phyloP scores from a whole-genome alignment of 345 rosid species.

The Barbarea vulgaris region DNA sequence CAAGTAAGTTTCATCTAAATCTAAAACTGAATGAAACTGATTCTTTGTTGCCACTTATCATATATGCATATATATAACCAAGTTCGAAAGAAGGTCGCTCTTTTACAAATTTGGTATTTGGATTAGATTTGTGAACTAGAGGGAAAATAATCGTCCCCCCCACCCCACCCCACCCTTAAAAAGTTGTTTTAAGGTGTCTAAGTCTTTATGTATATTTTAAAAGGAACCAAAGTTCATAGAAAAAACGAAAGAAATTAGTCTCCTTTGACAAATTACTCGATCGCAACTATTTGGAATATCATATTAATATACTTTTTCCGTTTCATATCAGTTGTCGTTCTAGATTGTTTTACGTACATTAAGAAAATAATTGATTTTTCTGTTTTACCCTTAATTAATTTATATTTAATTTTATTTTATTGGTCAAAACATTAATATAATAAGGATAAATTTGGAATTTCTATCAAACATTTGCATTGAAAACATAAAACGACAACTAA shows the following conservation, averaged over 20 bases:
- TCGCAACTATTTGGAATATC: neutral
- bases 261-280: neutral
- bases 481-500: too few relatives aligned
- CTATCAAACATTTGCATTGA: too few relatives aligned
- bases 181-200: neutral
- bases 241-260: neutral
- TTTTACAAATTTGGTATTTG: slow-evolving; percentile 1
- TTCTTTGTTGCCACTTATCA: slow-evolving; percentile 10
- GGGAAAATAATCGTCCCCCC: neutral
- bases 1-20: slow-evolving; percentile 6
- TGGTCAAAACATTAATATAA: too few relatives aligned
- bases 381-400: too few relatives aligned
- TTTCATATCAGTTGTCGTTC: too few relatives aligned
- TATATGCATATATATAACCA: slow-evolving; percentile 16
- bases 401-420: too few relatives aligned
- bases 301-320: too few relatives aligned
- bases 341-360: too few relatives aligned
- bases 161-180: too few relatives aligned
- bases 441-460: too few relatives aligned
- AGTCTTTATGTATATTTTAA: neutral
- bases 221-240: neutral
- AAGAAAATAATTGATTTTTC: too few relatives aligned
- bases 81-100: neutral
- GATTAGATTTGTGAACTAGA: neutral
- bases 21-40: slow-evolving; percentile 3